Base-by-base conservation (phyloP, 371 early-diverging fungal genomes). In the Rhizopus microsporus region DNA sequence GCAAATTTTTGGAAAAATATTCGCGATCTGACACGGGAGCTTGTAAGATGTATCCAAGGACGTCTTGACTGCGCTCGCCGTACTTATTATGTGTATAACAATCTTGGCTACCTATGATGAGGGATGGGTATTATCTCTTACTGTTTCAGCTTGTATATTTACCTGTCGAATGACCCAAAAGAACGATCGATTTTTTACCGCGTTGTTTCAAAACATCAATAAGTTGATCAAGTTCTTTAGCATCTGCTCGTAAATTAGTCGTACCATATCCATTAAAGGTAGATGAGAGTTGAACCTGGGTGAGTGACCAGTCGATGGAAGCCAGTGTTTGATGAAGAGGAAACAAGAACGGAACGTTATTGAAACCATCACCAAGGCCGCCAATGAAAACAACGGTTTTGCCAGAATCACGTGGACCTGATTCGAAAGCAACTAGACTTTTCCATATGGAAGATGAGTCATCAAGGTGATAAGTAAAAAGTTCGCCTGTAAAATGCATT, bases 11-110 rank as follows among this genome's bases (percentile, higher is more conserved):
- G 10, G 52, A 17, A 46, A 73, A 66, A 52, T 61, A 69, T 59
- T 80, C 75, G 31, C 84, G 71, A 47, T 83, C 84, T 0, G 82
- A 83, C 3, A 78, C 78, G 29, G 82, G 80, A 23, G 79, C 84
- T 49, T 83, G 84, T 23, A 83, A 57, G 9, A 83, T 60, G 8
- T 78, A 71, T 7, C 79, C 80, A 16, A 56, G 45, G 12, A 83
- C 58, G 29, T 34, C 54, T 4, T 63, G 42, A n/a, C 54, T 68
- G 31, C 64, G 55, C 31, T 68, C 31, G 7, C 80, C 78, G 40
- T 75, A 47, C 43, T 67, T 72, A 42, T 71, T 75, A 51, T 78
- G 75, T 56, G 68, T 67, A 37, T 78, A 65, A 30, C 77, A 74
- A 45, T 83, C 80, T 54, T 83, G 83, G 13, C 73, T 67, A 1